Evolutionary conservation across 352 stramenopile species (phyloP), one percentile per base, ranked within the genome.

Genomic region (Phytophthora megakarya): DNA sequence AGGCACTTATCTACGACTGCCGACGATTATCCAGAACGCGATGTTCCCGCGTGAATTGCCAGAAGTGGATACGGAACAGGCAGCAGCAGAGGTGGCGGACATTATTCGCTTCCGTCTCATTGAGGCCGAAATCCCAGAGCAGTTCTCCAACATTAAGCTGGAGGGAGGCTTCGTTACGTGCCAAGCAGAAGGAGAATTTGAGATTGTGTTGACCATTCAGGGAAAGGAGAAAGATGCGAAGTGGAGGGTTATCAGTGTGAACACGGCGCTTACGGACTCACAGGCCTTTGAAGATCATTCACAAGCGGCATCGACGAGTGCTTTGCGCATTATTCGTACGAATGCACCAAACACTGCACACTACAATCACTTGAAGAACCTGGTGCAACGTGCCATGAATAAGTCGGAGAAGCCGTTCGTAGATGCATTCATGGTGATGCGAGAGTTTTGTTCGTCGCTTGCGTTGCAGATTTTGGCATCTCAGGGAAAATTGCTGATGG

Each of bases 301-400:
- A 0, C 76, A 79, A 42, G 52, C 63, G 5, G 83, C 81, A 16
- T 92, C 83, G 7, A 90, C 81, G 6, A 92, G 73, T 40, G 71
- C 75, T 8, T 53, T 95, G 35, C 84, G 81, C 19, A 93, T 92
- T 63, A 93, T 93, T 59, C 84, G 88, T 54, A 84, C 76, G 10
- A 92, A 83, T 52, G 81, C 84, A 26, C 86, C 86, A 10, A 89
- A 75, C n/a, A 50, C 76, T 23, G 70, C 69, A 6, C 84, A 95
- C 57, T 92, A 91, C 70, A 88, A 90, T 46, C 86, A 95, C 58
- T 61, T 95, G 45, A 89, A 88, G 57, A 92, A 93, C 49, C 70
- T 95, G 25, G 83, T 95, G 44, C 86, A 95, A 51, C 84, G 81
- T 26, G 71, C 78, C n/a, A 92, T 95, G 80, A 93, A 93, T 69